These are phyloP conservation scores for Pichia norvegensis DNA, from an alignment of 1,139 yeast species.

Conservation along the genomic window DNA sequence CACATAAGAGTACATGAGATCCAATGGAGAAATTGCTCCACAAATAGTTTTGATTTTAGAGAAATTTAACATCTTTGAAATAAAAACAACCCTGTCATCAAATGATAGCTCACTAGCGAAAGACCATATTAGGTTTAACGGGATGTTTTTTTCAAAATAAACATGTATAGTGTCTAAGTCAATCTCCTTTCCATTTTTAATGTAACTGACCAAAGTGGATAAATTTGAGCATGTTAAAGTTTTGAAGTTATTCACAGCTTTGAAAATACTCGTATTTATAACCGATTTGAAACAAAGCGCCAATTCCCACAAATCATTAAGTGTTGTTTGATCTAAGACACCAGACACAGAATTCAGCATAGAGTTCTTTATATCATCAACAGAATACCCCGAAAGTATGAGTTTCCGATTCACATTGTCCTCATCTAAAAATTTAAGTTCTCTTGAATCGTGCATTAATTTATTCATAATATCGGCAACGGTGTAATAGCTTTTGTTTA, in stretches of 20 bases:
- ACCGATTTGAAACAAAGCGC: conserved; percentile 12
- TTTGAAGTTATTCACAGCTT: conserved; percentile 1
- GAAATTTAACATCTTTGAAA: conserved; percentile 26
- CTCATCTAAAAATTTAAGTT: conserved; percentile 21
- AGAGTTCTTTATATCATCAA: conserved; percentile 8
- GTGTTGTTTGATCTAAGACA: conserved; percentile 8
- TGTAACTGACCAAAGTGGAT: background rate
- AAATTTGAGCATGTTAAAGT: background rate
- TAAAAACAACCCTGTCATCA: conserved; percentile 36
- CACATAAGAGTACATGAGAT: conserved; percentile 40
- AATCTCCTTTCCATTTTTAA: background rate
- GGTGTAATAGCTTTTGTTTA: conserved; percentile 36
- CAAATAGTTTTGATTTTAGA: conserved; percentile 19
- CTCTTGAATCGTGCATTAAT: conserved; percentile 10
- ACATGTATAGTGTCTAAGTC: background rate
- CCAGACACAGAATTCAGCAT: background rate
- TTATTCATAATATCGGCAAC: conserved; percentile 23
- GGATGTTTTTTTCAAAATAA: conserved; percentile 30
- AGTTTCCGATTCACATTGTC: conserved; percentile 18
- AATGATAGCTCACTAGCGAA: conserved; percentile 53
- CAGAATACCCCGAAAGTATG: conserved; percentile 4
- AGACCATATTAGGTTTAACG: conserved; percentile 54
- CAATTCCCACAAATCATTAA: conserved; percentile 18
- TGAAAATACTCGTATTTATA: background rate
- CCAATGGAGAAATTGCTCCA: background rate